Evolutionary conservation across 305 asterid genomes (phyloP).

Genomic region (Fraxinus latifolia): DNA sequence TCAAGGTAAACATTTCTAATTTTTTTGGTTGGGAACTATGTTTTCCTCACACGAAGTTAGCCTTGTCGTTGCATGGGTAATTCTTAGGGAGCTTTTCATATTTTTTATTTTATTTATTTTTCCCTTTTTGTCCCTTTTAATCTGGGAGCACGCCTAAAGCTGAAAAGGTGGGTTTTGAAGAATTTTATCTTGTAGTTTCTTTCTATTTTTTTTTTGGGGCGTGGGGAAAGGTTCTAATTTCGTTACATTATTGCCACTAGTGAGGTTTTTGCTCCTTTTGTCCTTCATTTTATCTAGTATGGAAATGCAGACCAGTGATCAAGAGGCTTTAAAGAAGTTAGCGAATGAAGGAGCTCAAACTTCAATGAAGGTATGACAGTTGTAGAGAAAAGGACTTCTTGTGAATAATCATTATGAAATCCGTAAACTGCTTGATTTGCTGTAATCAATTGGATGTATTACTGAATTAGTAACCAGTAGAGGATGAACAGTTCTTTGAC

Average conservation of each 20-base stretch:
- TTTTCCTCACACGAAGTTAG: not conserved
- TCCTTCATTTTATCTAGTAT: slow-evolving; percentile 1
- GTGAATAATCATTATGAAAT: not conserved
- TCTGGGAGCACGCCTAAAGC: not conserved
- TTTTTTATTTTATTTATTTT: not conserved
- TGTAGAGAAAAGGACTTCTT: not conserved
- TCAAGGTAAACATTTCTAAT: slow-evolving; percentile 38
- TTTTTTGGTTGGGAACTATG: not conserved
- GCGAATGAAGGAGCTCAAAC: slow-evolving; percentile 31
- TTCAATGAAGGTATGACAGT: slow-evolving; percentile 42
- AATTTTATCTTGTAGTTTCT: not conserved
- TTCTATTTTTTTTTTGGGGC: not conserved
- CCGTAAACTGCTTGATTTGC: not conserved
- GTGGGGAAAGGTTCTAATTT: not conserved
- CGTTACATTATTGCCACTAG: not conserved
- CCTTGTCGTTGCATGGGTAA: not conserved
- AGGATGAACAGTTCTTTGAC: not conserved
- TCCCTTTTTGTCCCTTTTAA: not conserved
- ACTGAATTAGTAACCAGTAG: not conserved
- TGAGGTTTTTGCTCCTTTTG: not conserved
- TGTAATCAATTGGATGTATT: not conserved
- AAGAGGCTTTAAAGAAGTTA: slow-evolving; percentile 56
- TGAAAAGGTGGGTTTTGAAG: not conserved
- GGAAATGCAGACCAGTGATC: slow-evolving; percentile 64
- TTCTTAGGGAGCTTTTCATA: not conserved